Base-by-base conservation (phyloP, 2,329 filamentous ascomycete genomes). In the Neopestalotiopsis sp. region DNA sequence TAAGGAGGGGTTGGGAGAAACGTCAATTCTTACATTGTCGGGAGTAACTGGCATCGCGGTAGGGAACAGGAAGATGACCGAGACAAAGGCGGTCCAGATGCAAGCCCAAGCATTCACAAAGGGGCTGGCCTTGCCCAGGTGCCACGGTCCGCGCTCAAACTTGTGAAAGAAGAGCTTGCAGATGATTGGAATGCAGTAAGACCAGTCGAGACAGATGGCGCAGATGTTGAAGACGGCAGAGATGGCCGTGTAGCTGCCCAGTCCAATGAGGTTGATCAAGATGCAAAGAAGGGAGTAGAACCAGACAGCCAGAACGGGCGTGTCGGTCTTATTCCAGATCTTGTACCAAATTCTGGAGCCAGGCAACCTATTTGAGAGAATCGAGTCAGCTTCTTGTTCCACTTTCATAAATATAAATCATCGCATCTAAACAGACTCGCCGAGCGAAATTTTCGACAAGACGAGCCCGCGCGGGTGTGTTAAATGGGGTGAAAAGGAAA, bases 211-310 rank as follows among this genome's bases (percentile, higher is more conserved):
- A 42, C 85, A 84, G 70, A 88, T 88, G 70, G 86, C 85, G 73
- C 83, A 86, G 58, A 86, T 78, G 74, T 87, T 87, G 80, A 88
- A 88, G 65, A 88, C 83, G 69, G 84, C 86, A 4, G 79, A 72
- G 70, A 88, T 87, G 69, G 85, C 84, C 34, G 84, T 83, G 75
- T 87, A 87, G 34, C 83, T 86, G 59, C 85, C 87, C 5, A 90
- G 83, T 58, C 84, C 87, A 73, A 89, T 88, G 70, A 89, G 80
- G 77, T 89, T 89, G 79, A 90, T 87, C 64, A 82, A 79, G 71
- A 88, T 84, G 78, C 86, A 89, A 70, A 83, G 85, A 72, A 85
- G 77, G 38, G 86, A 81, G 67, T 83, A 86, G 67, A 89, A 81
- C 87, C 87, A 89, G 63, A 88, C 86, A 14, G 86, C 84, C 38